These are phyloP conservation scores for Colletotrichum orbiculare DNA, from an alignment of 2,329 filamentous ascomycete genomes.

Conservation along the genomic window DNA sequence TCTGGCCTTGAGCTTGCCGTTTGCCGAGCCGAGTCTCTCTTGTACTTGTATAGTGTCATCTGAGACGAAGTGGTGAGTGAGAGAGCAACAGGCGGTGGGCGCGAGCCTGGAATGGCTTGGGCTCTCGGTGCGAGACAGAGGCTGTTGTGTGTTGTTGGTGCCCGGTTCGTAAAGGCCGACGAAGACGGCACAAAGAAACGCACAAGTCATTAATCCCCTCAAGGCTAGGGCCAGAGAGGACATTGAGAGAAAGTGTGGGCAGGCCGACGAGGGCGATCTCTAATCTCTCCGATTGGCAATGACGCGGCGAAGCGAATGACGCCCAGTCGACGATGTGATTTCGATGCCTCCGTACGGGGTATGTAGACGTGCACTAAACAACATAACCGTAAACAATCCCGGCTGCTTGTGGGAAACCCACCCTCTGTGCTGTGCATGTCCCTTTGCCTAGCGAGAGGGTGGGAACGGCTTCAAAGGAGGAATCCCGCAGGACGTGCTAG, in stretches of 20 bases:
- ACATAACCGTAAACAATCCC: neutral
- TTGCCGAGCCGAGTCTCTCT: too few species aligned
- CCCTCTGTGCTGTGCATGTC: too few species aligned
- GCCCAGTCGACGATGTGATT: too few species aligned
- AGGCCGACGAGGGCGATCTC: too few species aligned
- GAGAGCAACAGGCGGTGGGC: constrained; percentile 6
- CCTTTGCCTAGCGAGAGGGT: too few species aligned
- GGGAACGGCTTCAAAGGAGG: constrained; percentile 7
- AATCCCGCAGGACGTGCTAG: constrained; percentile 24
- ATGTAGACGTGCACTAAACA: too few species aligned
- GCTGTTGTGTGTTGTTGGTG: neutral
- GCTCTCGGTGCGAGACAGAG: neutral
- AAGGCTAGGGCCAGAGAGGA: too few species aligned
- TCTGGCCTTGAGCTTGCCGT: neutral
- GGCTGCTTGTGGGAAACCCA: neutral
- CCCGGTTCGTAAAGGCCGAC: neutral
- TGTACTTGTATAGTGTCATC: too few species aligned
- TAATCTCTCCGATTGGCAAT: constrained; percentile 5
- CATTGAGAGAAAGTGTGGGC: too few species aligned
- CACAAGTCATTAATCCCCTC: neutral
- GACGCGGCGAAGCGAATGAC: neutral
- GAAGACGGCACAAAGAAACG: constrained; percentile 2
- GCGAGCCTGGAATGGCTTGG: constrained; percentile 7
- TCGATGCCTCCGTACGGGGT: too few species aligned
- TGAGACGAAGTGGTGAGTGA: neutral